These are phyloP conservation scores for Fusarium domesticum DNA, from an alignment of 2,329 filamentous ascomycete genomes.

Conservation along the genomic window DNA sequence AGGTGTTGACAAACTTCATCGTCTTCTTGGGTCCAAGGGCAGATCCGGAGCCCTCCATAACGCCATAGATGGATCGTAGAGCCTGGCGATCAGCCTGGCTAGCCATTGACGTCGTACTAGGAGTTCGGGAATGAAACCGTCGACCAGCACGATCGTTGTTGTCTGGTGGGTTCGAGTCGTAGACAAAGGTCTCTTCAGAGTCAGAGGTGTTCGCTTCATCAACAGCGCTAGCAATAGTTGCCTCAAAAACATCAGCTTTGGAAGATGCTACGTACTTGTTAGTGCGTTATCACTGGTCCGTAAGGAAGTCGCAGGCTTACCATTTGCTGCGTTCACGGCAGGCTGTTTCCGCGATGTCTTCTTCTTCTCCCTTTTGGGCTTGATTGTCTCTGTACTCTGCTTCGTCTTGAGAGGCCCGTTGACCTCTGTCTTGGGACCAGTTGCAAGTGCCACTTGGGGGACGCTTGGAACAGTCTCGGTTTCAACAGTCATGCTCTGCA, in stretches of 20 bases:
- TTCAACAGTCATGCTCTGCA: constrained; percentile 93
- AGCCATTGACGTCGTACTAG: constrained; percentile 82
- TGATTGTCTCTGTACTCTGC: constrained; percentile 91
- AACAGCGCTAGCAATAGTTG: constrained; percentile 91
- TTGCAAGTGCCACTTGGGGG: constrained; percentile 73
- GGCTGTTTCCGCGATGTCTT: constrained; percentile 73
- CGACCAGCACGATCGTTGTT: constrained; percentile 56
- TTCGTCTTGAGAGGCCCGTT: constrained; percentile 78
- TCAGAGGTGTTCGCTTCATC: constrained; percentile 96
- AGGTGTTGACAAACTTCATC: constrained; percentile 92
- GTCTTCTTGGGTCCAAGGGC: constrained; percentile 65
- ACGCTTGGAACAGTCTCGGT: constrained; percentile 93
- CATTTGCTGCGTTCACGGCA: constrained; percentile 66
- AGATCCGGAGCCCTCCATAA: constrained; percentile 57
- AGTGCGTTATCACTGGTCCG: constrained; percentile 7
- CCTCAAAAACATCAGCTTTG: constrained; percentile 97
- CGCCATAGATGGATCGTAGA: constrained; percentile 62
- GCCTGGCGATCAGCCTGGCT: constrained; percentile 63
- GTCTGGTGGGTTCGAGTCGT: constrained; percentile 92
- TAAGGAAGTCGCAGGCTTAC: constrained; percentile 40
- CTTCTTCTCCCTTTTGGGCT: constrained; percentile 91
- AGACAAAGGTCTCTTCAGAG: constrained; percentile 97
- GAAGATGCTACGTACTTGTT: constrained; percentile 36
- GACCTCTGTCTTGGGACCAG: constrained; percentile 60
- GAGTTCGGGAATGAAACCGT: constrained; percentile 88